Percentiles rank a stretch among this genome's conserved stretches.
These are phyloP conservation scores for Lentinula raphanica DNA, from an alignment of 768 basidiomycete species.

Conservation along the genomic window DNA sequence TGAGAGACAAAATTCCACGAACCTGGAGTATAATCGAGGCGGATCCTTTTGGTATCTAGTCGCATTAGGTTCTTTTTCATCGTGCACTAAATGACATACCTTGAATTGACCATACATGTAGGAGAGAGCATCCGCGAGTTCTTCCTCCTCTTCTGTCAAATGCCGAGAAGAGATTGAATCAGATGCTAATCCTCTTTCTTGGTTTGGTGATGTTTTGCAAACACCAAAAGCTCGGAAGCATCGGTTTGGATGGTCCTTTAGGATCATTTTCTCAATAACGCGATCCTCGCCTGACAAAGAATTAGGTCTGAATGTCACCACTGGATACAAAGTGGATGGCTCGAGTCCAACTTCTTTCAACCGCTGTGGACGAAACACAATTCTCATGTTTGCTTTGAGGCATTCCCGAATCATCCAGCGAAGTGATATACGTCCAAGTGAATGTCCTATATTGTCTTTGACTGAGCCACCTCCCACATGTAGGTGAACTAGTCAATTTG, in stretches of 20 bases:
- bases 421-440: slow-evolving; percentile 47
- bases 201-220: not conserved
- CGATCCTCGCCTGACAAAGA: slow-evolving; percentile 10
- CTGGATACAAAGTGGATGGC: slow-evolving; percentile 38
- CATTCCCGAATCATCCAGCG: slow-evolving; percentile 71
- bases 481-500: slow-evolving; percentile 12
- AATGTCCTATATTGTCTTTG: slow-evolving; percentile 26
- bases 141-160: slow-evolving; percentile 56
- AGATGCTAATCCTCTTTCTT: no score
- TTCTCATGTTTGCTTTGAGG: slow-evolving; percentile 50
- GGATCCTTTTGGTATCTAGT: slow-evolving; percentile 30
- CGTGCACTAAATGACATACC: slow-evolving; percentile 46
- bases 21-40: slow-evolving; percentile 15
- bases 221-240: not conserved
- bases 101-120: slow-evolving; percentile 57
- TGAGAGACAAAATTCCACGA: not conserved
- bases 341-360: slow-evolving; percentile 43
- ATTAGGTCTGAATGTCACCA: slow-evolving; percentile 26
- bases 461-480: slow-evolving; percentile 57
- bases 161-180: not conserved
- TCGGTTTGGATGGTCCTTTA: not conserved
- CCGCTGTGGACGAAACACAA: slow-evolving; percentile 47
- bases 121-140: slow-evolving; percentile 51
- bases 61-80: slow-evolving; percentile 51
- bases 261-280: slow-evolving; percentile 18